A percentile compares a stretch with the other conserved stretches of the same genome.
Evolutionary conservation across 768 basidiomycete genomes (phyloP).

Genomic region (Mycena polygramma): DNA sequence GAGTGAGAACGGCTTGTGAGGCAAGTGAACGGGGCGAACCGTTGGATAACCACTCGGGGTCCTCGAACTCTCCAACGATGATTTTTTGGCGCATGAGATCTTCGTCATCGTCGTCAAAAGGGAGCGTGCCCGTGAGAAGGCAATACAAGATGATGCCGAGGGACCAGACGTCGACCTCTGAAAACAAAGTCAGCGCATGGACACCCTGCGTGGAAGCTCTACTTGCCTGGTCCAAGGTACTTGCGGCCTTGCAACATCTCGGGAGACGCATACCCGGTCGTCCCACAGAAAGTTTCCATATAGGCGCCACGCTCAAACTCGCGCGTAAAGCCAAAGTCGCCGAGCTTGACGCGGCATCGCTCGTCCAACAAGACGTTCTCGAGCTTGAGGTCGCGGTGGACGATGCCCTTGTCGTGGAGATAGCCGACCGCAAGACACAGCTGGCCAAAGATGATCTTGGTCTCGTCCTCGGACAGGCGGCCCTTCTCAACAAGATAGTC

Average conservation of each 20-base stretch:
- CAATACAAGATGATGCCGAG: conserved; percentile 93
- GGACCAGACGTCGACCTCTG: conserved; percentile 97
- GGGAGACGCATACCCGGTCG: conserved; percentile 93
- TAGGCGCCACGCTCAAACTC: conserved; percentile 85
- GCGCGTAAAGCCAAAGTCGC: conserved; percentile 95
- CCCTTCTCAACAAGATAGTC: conserved; percentile 98
- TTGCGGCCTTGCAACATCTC: conserved; percentile 92
- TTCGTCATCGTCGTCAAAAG: conserved; percentile 94
- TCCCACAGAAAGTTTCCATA: conserved; percentile 96
- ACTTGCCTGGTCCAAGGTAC: conserved; percentile 90
- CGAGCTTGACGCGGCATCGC: conserved; percentile 90
- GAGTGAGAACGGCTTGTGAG: background rate
- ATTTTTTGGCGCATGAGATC: conserved; percentile 86
- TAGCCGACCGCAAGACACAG: conserved; percentile 94
- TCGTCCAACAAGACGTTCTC: conserved; percentile 96
- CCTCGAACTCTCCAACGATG: conserved; percentile 88
- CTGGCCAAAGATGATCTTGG: conserved; percentile 93
- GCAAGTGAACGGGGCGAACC: conserved; percentile 61
- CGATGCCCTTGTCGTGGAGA: conserved; percentile 92
- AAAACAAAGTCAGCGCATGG: conserved; percentile 22
- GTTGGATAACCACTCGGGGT: conserved; percentile 91
- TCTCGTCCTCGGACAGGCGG: conserved; percentile 86
- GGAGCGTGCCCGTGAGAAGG: conserved; percentile 88
- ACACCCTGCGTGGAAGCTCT: background rate
- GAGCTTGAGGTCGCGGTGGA: conserved; percentile 96